These are phyloP conservation scores for Zasmidium angulare DNA, from an alignment of 2,329 filamentous ascomycete species.

Conservation along the genomic window DNA sequence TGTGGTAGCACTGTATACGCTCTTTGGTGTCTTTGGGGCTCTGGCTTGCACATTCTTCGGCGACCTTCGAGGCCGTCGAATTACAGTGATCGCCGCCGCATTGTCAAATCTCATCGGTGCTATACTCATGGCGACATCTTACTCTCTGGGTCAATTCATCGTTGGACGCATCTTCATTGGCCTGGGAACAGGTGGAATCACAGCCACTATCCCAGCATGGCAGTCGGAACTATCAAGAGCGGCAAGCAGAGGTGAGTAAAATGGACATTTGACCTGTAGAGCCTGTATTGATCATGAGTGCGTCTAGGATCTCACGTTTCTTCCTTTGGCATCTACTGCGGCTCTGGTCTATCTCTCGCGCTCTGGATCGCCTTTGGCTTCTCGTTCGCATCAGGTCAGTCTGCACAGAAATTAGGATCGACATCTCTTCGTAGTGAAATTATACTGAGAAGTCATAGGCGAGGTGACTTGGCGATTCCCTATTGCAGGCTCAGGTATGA, in stretches of 20 bases:
- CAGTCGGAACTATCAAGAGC: constrained; percentile 42
- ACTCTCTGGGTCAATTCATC: constrained; percentile 45
- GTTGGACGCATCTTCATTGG: constrained; percentile 49
- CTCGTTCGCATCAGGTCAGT: constrained; percentile 31
- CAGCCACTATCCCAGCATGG: constrained; percentile 41
- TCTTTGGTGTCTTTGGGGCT: constrained; percentile 60
- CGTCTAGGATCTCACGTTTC: background rate
- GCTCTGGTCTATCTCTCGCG: constrained; percentile 43
- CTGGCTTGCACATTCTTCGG: constrained; percentile 49
- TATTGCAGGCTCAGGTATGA: constrained; percentile 30
- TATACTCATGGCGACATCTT: constrained; percentile 33
- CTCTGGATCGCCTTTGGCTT: constrained; percentile 50
- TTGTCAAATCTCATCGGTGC: constrained; percentile 51
- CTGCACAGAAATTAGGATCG: background rate
- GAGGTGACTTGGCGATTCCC: constrained; percentile 44
- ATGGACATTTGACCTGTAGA: background rate
- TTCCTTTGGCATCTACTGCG: constrained; percentile 10
- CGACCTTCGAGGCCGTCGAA: constrained; percentile 51
- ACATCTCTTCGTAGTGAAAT: background rate
- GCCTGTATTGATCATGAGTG: background rate
- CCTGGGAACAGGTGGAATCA: constrained; percentile 43
- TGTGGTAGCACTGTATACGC: constrained; percentile 48
- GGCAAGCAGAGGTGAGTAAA: background rate
- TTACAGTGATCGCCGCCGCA: constrained; percentile 46
- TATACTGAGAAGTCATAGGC: constrained; percentile 2